Base-by-base conservation (phyloP, 169 alveolate species). In the Cryptosporidium muris region DNA sequence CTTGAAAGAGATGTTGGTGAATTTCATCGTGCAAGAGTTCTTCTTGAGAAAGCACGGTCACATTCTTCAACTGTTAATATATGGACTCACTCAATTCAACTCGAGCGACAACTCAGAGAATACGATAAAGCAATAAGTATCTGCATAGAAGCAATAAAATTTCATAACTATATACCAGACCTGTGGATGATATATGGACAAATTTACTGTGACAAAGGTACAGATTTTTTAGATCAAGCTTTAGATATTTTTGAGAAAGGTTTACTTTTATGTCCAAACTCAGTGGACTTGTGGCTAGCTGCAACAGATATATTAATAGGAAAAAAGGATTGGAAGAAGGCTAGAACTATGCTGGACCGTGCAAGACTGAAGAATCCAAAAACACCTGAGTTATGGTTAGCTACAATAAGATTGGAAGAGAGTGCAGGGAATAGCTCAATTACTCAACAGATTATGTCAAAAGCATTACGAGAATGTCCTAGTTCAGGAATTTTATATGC, bases 381-480 rank as follows among this genome's bases (percentile, higher is more conserved):
- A 58, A 81, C 82, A 80, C 97, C 97, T 34, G 91, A 94, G 54
- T 89, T 98, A 8, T 97, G 99, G 99, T 80, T 91, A 43, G 94
- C 91, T 64, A 94, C 97, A 38, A 95, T 98, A 9, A 91, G 93
- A 66, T 92, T 96, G 4, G 99, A 98, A 91, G 85, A 91, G 51
- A 94, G 92, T 81, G 91, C 95, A n/a, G 98, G 97, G 62, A 95
- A 96, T 90, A 85, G 80, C 49, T 91, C 95, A 53, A 94, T 94
- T 54, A 96, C 98, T 11, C 92, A 93, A 66, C 95, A 94, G 88
- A 82, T 95, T 62, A 91, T 96, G 43, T 92, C 98, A 7, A 93
- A 94, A 80, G 98, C 99, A 2, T 81, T 98, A 14, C 95, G 97
- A 89, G 98, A 95, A 91, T 96, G 98, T 89, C 99, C 99, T 6